A percentile compares a stretch with the other conserved stretches of the same genome.
These are phyloP conservation scores for Kluyveromyces nonfermentans DNA, from an alignment of 805 yeast species.

Conservation along the genomic window DNA sequence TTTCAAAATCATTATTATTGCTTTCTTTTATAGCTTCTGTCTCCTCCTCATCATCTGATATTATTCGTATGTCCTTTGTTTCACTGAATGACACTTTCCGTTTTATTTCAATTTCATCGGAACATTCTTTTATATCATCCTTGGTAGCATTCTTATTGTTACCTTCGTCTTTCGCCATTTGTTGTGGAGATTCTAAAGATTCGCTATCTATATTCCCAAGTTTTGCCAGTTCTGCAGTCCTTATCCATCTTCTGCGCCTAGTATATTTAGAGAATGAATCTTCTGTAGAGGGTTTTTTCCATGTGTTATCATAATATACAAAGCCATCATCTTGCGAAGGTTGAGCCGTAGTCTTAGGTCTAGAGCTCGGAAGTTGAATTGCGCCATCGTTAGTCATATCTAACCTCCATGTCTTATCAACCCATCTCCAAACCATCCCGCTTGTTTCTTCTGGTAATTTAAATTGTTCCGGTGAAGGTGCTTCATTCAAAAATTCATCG, in stretches of 20 bases:
- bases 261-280: constrained; percentile 87
- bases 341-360: constrained; percentile 45
- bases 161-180: not conserved
- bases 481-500: constrained; percentile 86
- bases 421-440: constrained; percentile 89
- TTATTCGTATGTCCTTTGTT: constrained; percentile 21
- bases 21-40: constrained; percentile 1
- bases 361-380: constrained; percentile 55
- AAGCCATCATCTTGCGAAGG: constrained; percentile 79
- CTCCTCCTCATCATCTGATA: constrained; percentile 8
- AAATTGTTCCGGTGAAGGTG: constrained; percentile 66
- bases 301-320: constrained; percentile 83
- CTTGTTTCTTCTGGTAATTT: constrained; percentile 69
- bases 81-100: constrained; percentile 28
- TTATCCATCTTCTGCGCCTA: constrained; percentile 89
- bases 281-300: constrained; percentile 86
- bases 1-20: not conserved
- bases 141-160: constrained; percentile 4
- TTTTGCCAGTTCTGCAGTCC: constrained; percentile 77
- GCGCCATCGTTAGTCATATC: constrained; percentile 87
- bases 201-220: constrained; percentile 4
- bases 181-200: not conserved
- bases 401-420: constrained; percentile 83
- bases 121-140: constrained; percentile 2
- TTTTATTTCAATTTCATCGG: constrained; percentile 5